These are phyloP conservation scores for Stevia rebaudiana DNA, from an alignment of 140 eudicot species.

Conservation along the genomic window DNA sequence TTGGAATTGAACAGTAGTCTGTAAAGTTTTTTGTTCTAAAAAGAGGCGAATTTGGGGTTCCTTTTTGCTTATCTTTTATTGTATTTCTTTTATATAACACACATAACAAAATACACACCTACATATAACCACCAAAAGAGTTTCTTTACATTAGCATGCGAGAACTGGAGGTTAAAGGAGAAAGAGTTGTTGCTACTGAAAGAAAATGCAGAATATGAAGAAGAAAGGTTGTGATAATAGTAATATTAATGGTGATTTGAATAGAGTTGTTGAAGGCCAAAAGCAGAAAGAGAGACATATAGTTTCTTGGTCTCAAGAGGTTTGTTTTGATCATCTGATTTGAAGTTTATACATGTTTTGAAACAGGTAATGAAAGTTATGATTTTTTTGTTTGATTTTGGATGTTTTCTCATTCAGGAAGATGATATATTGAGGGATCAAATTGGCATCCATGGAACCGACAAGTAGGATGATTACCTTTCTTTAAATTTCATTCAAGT, in stretches of 20 bases:
- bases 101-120: conserved; percentile 6
- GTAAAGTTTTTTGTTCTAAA: conserved; percentile 35
- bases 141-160: conserved; percentile 37
- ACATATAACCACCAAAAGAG: conserved; percentile 31
- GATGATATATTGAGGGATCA: conserved; percentile 95
- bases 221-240: conserved; percentile 21
- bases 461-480: conserved; percentile 45
- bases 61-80: conserved; percentile 12
- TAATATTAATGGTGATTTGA: background rate
- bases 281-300: conserved; percentile 78
- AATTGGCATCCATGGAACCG: conserved; percentile 80
- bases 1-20: conserved; percentile 34
- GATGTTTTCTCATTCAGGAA: conserved; percentile 49
- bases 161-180: conserved; percentile 25
- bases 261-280: conserved; percentile 19
- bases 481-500: conserved; percentile 6
- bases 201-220: conserved; percentile 36
- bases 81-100: conserved; percentile 2
- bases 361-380: background rate
- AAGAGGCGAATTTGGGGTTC: conserved; percentile 26
- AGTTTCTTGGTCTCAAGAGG: conserved; percentile 98
- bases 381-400: conserved; percentile 10
- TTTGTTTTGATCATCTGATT: background rate
- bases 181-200: conserved; percentile 13
- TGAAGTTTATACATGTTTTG: background rate